Evolutionary conservation across 257 asterid genomes (phyloP).

Genomic region (Capsicum rhomboideum): DNA sequence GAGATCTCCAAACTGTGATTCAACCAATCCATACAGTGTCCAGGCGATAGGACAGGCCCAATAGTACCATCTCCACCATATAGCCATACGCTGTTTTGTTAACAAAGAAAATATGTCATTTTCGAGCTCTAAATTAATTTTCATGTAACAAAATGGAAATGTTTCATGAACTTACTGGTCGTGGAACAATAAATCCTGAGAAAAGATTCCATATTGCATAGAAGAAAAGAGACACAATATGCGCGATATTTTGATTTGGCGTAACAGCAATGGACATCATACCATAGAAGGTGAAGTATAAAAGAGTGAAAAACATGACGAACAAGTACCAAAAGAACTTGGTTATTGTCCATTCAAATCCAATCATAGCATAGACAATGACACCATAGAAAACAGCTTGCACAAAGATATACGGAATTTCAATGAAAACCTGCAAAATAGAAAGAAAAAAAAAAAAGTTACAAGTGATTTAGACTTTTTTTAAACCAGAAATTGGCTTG

Average conservation of each 20-base stretch:
- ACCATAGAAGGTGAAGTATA: conserved; percentile 67
- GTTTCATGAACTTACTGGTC: conserved; percentile 39
- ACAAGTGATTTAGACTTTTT: background rate
- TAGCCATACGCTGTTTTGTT: conserved; percentile 24
- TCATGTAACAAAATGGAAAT: background rate
- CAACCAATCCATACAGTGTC: conserved; percentile 51
- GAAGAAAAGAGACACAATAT: conserved; percentile 45
- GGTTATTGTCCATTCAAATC: conserved; percentile 45
- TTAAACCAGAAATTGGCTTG: background rate
- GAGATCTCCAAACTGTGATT: conserved; percentile 51
- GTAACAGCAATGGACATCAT: conserved; percentile 70
- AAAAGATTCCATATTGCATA: conserved; percentile 52
- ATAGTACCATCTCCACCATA: conserved; percentile 86
- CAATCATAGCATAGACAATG: conserved; percentile 62
- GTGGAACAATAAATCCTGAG: conserved; percentile 66
- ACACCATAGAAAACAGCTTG: conserved; percentile 44
- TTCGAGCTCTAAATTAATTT: background rate
- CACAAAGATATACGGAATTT: conserved; percentile 41
- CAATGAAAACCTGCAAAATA: conserved; percentile 39
- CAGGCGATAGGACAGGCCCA: conserved; percentile 56
- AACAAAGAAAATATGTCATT: background rate
- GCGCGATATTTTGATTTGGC: conserved; percentile 55
- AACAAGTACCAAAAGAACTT: conserved; percentile 71
- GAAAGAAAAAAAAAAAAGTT: background rate
- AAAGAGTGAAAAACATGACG: conserved; percentile 43